These are phyloP conservation scores for Agrocybe chaxingu DNA, from an alignment of 768 basidiomycete genomes.

Conservation along the genomic window DNA sequence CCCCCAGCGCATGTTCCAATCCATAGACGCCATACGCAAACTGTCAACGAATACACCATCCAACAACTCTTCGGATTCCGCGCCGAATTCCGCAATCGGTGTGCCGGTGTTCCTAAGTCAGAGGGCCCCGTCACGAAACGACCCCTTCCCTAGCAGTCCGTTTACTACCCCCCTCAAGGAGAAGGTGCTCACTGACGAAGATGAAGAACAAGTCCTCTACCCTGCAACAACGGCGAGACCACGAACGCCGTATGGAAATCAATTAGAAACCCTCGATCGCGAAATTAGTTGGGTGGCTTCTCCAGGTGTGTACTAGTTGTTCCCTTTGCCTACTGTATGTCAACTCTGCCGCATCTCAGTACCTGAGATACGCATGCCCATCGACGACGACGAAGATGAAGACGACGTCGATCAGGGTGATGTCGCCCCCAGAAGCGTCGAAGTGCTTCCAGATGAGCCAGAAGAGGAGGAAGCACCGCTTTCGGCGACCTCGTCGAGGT, in stretches of 20 bases:
- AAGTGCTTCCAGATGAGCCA: slow-evolving; percentile 43
- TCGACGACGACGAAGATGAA: slow-evolving; percentile 53
- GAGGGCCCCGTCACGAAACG: slow-evolving; percentile 52
- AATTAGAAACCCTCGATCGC: slow-evolving; percentile 44
- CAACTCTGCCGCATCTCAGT: slow-evolving; percentile 29
- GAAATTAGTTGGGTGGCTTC: slow-evolving; percentile 78
- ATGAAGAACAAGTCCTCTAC: slow-evolving; percentile 69
- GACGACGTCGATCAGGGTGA: slow-evolving; percentile 39
- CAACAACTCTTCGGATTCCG: slow-evolving; percentile 41
- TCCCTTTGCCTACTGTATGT: slow-evolving; percentile 3
- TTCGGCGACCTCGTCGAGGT: slow-evolving; percentile 50
- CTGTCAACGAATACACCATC: slow-evolving; percentile 56
- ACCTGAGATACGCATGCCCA: slow-evolving; percentile 61
- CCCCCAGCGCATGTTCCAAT: slow-evolving; percentile 36
- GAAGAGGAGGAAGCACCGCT: slow-evolving; percentile 46
- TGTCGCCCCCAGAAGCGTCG: slow-evolving; percentile 1
- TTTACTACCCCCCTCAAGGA: slow-evolving; percentile 73
- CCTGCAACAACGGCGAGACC: slow-evolving; percentile 51
- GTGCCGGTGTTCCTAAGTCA: slow-evolving; percentile 49
- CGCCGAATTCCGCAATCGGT: slow-evolving; percentile 33
- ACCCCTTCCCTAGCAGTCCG: slow-evolving; percentile 64
- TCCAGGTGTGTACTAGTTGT: slow-evolving; percentile 47
- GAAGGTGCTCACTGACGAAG: slow-evolving; percentile 50
- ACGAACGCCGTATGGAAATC: slow-evolving; percentile 40
- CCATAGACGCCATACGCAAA: slow-evolving; percentile 26